phyloP scores from a whole-genome alignment of 1,284 basidiomycete species.

The Malassezia vespertilionis region DNA sequence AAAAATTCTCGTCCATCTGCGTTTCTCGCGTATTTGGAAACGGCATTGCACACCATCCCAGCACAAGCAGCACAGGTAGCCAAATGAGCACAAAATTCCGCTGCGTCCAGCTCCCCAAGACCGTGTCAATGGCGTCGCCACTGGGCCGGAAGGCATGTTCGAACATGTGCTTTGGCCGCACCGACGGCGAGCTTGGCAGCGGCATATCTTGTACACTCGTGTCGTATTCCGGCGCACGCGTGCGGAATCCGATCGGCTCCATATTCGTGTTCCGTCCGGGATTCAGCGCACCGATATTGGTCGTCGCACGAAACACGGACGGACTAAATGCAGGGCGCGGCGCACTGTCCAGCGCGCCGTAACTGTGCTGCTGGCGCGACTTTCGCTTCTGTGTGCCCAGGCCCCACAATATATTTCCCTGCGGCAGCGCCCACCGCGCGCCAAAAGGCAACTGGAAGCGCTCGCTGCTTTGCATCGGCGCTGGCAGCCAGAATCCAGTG shows the following conservation, averaged over 20 bases:
- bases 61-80: conserved; percentile 11
- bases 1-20: conserved; percentile 38
- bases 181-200: not conserved
- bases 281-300: not conserved
- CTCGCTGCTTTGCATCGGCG: not conserved
- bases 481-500: not conserved
- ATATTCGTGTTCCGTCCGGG: not conserved
- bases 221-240: not conserved
- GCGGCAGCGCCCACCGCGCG: not conserved
- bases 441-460: not conserved
- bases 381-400: conserved; percentile 1
- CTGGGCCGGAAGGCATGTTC: conserved; percentile 14
- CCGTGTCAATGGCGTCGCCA: conserved; percentile 6
- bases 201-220: not conserved
- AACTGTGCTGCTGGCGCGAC: not conserved
- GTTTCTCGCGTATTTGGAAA: not conserved
- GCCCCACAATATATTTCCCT: conserved; percentile 17
- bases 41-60: conserved; percentile 9
- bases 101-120: conserved; percentile 4
- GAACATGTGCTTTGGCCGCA: not conserved
- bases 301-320: not conserved
- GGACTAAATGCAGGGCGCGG: conserved; percentile 5
- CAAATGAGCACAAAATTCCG: conserved; percentile 6
- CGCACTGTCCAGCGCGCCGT: conserved; percentile 3
- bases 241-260: conserved; percentile 3